These are phyloP conservation scores for Talaromyces piceae DNA, from an alignment of 2,329 filamentous ascomycete species.

Conservation along the genomic window DNA sequence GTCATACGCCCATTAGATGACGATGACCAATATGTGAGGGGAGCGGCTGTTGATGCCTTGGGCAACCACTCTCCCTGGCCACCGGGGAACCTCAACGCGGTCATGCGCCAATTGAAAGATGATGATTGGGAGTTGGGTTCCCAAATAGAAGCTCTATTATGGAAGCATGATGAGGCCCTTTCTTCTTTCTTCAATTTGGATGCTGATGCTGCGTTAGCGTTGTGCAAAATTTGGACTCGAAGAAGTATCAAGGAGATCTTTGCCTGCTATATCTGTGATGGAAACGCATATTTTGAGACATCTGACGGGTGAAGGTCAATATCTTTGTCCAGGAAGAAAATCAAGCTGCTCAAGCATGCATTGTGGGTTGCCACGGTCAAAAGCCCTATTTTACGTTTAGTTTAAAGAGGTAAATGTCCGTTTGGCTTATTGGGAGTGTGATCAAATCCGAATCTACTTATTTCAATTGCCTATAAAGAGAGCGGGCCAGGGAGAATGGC, in stretches of 20 bases:
- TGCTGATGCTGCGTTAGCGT: conserved; percentile 1
- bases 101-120: not conserved
- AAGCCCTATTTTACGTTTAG: conserved; percentile 1
- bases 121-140: not conserved
- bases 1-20: not conserved
- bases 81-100: not conserved
- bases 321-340: not conserved
- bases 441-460: too few relatives aligned
- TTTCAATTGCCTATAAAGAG: too few relatives aligned
- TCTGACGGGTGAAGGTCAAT: conserved; percentile 1
- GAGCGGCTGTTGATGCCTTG: not conserved
- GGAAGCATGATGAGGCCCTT: conserved; percentile 2
- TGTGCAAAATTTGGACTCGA: conserved; percentile 4
- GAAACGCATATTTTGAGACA: conserved; percentile 3
- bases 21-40: not conserved
- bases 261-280: conserved; percentile 3
- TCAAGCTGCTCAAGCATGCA: conserved; percentile 4
- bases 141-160: conserved; percentile 4
- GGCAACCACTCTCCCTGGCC: not conserved
- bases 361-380: not conserved
- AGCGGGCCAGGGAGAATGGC: too few relatives aligned
- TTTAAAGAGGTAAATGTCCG: not conserved
- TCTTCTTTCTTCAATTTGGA: not conserved
- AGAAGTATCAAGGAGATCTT: conserved; percentile 5
- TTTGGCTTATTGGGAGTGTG: not conserved